Evolutionary conservation across 495 filamentous ascomycete genomes (phyloP), one percentile per base, ranked within the genome.

Genomic region (Tuber borchii): DNA sequence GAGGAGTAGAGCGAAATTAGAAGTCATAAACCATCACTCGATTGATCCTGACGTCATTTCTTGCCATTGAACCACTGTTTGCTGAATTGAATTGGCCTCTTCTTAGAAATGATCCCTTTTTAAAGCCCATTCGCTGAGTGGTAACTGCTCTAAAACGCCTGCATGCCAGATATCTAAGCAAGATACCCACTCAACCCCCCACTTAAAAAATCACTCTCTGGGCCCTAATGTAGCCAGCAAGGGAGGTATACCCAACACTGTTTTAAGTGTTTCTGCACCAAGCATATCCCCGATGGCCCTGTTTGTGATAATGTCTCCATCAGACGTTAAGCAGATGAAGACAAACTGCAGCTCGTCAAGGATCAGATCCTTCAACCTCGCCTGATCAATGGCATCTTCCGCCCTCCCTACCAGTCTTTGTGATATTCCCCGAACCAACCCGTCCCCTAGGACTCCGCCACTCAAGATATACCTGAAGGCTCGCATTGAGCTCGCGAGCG

Each of bases 241-340:
- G 37, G 51, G 42, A 10, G 1, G 65, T 73, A 61, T 73, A 81
- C 79, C 74, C 77, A 72, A 77, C 77, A 73, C 74, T 77, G 2
- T 44, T 51, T 80, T 71, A 17, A 75, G 40, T 9, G 56, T 45
- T 51, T 80, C 78, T 19, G 71, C 70, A 16, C 80, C 80, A 22
- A 82, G 39, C 7, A 82, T 56, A n/a, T 74, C 56, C 61, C 71
- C 72, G 26, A 78, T 82, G 5, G 80, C 78, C 39, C 73, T 76
- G 31, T 83, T 83, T 1, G 81, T 82, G 46, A 83, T 79, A 31
- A 80, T 68, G 70, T 83, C 78, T n/a, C 78, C 76, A 70, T 80
- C 75, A 9, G 69, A 72, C 7, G 78, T 82, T 14, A 82, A 56
- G 10, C 69, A 81, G n/a, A 82, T 75, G 74, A 81, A 80, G 39